Evolutionary conservation across 129 eudicot species (phyloP), one percentile per base, ranked within the genome.

Genomic region (Lactuca saligna): DNA sequence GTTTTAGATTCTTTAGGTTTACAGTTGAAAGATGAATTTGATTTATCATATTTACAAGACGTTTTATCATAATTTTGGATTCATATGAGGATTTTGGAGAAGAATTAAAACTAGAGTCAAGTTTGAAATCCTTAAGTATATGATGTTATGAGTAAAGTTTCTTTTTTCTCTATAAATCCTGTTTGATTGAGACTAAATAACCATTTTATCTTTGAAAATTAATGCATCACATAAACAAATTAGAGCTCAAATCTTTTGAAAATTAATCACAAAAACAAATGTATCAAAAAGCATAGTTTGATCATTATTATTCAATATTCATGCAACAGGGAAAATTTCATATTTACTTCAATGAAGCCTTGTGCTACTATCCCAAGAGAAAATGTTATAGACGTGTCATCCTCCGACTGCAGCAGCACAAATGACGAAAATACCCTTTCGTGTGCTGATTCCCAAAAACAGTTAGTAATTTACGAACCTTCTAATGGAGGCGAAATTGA

Each of bases 381-480:
- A 25, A 72, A 80, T 37, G 60, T 39, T 58, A 69, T 66, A 7
- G 82, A 78, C 3, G 7, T 67, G 31, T 72, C 46, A 64, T 78
- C 84, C 59, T 37, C 74, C 3, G 87, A 66, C 7, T 57, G 72
- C 54, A 54, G 72, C 54, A 54, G 39, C 20, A n/a, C 73, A 11
- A 57, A 81, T 14, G 61, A 72, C 17, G 87, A 77, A 63, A 75
- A 65, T 38, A 60, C 70, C 42, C 48, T 20, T 3, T 67, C 69
- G 62, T 69, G 57, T 37, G 80, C 74, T 53, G 72, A 77, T 80
- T 77, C 82, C 58, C 67, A 70, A 9, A 80, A 84, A 20, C 95
- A 87, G 54, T 54, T 90, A 42, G 91, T 87, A n/a, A 75, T 87
- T 46, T 90, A 90, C 51, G 77, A 84, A 64, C 87, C 88, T 71